Percentiles rank a stretch among this genome's conserved stretches.
These are phyloP conservation scores for Epichloe gansuensis DNA, from an alignment of 2,329 filamentous ascomycete genomes.

Conservation along the genomic window DNA sequence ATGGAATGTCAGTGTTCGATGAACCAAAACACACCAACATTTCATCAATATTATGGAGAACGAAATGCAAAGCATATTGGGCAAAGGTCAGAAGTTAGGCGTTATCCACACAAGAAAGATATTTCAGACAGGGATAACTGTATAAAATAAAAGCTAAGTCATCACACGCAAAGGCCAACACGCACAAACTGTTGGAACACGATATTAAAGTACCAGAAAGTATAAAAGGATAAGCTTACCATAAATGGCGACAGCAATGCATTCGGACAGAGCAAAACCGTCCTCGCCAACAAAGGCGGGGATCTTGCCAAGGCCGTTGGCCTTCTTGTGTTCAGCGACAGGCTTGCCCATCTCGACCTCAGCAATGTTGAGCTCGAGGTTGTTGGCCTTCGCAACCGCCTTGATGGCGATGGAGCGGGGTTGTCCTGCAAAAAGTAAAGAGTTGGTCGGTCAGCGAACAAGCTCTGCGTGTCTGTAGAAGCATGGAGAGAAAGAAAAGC, in stretches of 20 bases:
- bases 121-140: slow-evolving; percentile 99
- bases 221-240: slow-evolving; percentile 47
- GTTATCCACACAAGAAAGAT: slow-evolving; percentile 65
- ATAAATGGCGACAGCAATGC: slow-evolving; percentile 94
- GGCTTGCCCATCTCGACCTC: slow-evolving; percentile 54
- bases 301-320: slow-evolving; percentile 82
- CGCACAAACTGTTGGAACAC: background rate
- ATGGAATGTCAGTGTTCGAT: slow-evolving; percentile 19
- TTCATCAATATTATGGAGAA: background rate
- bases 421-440: slow-evolving; percentile 50
- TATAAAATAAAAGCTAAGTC: slow-evolving; percentile 61
- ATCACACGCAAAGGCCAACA: slow-evolving; percentile 35
- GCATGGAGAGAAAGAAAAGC: slow-evolving; percentile 9
- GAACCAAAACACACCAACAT: background rate
- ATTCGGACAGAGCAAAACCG: slow-evolving; percentile 80
- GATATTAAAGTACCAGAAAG: background rate
- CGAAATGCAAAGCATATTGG: slow-evolving; percentile 12
- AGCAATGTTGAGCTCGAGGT: slow-evolving; percentile 80
- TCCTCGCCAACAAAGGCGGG: slow-evolving; percentile 88
- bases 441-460: background rate
- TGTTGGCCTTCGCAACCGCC: slow-evolving; percentile 95
- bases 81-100: slow-evolving; percentile 66
- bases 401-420: slow-evolving; percentile 77
- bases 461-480: background rate
- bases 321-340: slow-evolving; percentile 66